Evolutionary conservation across 2,329 filamentous ascomycete species (phyloP).

Genomic region (Ceratocystis diversiconidia): DNA sequence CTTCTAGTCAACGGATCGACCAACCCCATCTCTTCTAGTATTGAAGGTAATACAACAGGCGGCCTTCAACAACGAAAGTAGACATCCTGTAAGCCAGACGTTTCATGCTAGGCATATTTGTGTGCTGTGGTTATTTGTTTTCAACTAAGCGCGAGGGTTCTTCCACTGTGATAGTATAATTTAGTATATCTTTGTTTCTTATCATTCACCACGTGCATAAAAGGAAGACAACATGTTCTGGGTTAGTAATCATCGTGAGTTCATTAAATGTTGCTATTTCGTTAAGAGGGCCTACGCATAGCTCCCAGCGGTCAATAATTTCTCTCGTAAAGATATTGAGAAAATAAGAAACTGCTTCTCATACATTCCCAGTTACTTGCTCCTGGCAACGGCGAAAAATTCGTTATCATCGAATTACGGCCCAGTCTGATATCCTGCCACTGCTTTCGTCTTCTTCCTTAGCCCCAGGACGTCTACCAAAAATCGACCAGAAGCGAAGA

Average conservation of each 20-base stretch:
- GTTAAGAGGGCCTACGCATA: not conserved
- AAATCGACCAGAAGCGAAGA: constrained; percentile 90
- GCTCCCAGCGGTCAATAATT: not conserved
- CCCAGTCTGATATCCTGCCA: constrained; percentile 60
- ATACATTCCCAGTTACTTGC: too few relatives aligned
- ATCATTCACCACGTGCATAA: not conserved
- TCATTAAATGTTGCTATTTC: not conserved
- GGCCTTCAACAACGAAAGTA: constrained; percentile 14
- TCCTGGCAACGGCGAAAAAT: not conserved
- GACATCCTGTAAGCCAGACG: not conserved
- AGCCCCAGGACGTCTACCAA: constrained; percentile 64
- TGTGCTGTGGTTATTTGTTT: not conserved
- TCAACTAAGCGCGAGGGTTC: too few relatives aligned
- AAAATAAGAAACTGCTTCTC: not conserved
- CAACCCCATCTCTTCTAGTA: constrained; percentile 6
- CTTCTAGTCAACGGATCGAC: not conserved
- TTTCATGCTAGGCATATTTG: not conserved
- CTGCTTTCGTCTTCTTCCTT: constrained; percentile 51
- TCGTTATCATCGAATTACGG: constrained; percentile 53
- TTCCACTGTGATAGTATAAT: too few relatives aligned
- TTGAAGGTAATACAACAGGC: not conserved
- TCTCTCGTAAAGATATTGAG: not conserved
- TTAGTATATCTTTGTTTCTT: not conserved
- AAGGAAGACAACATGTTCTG: not conserved
- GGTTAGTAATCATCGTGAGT: not conserved